Conservation (phyloP, 1,284 basidiomycete species). For the Phellopilus nigrolimitatus region DNA sequence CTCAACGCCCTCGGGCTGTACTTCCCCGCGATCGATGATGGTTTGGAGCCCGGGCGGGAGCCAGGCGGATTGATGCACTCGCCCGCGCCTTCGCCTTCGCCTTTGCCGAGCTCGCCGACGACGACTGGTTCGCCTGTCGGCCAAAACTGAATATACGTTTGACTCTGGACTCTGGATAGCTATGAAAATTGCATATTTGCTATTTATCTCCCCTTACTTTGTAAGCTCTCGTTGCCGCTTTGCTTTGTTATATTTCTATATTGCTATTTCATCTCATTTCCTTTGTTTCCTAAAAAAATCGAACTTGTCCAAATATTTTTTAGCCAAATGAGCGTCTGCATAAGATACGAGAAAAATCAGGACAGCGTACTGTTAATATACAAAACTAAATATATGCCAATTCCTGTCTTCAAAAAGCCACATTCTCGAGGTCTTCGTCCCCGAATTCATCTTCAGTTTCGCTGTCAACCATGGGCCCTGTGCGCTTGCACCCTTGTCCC, state of each 20-base stretch:
- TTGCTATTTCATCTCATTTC: neutral
- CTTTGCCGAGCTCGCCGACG: no score
- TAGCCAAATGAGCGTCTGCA: no score
- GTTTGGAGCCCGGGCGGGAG: neutral
- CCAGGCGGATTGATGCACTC: neutral
- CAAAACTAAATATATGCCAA: no score
- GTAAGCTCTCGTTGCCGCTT: no score
- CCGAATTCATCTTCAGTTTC: neutral
- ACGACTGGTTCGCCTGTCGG: neutral
- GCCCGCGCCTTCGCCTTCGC: neutral
- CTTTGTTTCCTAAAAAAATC: neutral
- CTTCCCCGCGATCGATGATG: neutral
- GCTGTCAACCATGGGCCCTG: neutral
- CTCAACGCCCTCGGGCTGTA: constrained; percentile 4
- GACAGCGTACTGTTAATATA: no score
- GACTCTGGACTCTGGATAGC: neutral
- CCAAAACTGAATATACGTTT: neutral
- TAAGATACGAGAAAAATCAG: neutral
- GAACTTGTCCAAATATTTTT: neutral
- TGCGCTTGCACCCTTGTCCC: no score
- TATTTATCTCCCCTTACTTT: no score
- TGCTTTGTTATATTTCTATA: no score
- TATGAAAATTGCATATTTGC: no score
- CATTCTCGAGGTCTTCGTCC: no score
- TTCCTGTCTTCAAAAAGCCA: no score